Percentiles rank a stretch among this genome's conserved stretches.
phyloP scores from a whole-genome alignment of 169 alveolate species.

The Plasmodium adleri region DNA sequence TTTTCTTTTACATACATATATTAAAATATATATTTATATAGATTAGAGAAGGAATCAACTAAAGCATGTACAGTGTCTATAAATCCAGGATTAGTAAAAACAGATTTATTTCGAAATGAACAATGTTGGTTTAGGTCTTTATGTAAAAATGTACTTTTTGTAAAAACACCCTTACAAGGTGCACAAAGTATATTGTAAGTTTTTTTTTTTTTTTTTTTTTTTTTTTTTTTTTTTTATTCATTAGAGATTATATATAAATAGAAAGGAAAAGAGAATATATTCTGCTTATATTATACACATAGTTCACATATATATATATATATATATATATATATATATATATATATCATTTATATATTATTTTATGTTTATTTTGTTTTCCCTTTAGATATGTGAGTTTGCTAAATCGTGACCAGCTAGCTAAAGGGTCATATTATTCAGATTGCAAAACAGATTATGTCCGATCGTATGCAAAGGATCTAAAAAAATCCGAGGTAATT shows the following conservation, averaged over 20 bases:
- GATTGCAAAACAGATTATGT: slow-evolving; percentile 60
- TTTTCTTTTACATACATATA: background rate
- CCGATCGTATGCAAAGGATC: slow-evolving; percentile 34
- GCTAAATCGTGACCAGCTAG: slow-evolving; percentile 39
- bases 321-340: background rate
- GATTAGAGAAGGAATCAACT: slow-evolving; percentile 53
- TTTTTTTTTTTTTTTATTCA: too few species aligned
- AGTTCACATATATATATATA: background rate
- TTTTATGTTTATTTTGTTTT: background rate
- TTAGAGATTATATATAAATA: background rate
- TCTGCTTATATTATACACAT: background rate
- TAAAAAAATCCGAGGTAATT: slow-evolving; percentile 43
- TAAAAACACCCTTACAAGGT: slow-evolving; percentile 66
- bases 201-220: background rate
- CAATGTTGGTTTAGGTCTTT: slow-evolving; percentile 41
- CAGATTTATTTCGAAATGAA: slow-evolving; percentile 53
- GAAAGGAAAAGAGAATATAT: background rate
- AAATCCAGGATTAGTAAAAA: slow-evolving; percentile 55
- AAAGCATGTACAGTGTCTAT: slow-evolving; percentile 70
- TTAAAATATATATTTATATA: background rate
- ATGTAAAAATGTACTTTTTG: slow-evolving; percentile 31
- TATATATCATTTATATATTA: background rate
- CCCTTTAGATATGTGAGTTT: slow-evolving; percentile 45
- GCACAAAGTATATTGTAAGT: slow-evolving; percentile 72
- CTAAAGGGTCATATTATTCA: slow-evolving; percentile 63